Evolutionary conservation across 805 yeast species (phyloP), one percentile per base, ranked within the genome.

Genomic region (Kodamaea hsintzibuensis): DNA sequence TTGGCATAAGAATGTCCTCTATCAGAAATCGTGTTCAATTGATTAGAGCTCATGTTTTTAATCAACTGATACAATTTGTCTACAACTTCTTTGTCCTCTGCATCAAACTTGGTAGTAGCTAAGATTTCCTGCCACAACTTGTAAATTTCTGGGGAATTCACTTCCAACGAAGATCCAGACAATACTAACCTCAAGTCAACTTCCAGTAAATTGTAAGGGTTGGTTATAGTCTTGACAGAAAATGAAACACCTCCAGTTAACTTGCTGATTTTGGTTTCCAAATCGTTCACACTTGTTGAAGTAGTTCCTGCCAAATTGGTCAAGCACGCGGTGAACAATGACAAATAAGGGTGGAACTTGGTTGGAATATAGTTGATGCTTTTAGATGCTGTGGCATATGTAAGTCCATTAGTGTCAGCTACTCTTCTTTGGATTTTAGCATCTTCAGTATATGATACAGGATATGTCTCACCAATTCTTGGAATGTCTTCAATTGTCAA

Each of bases 1-100:
- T 84, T 80, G 2, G 98, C 97, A 70, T 81, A 92, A 1, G 86
- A 74, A 65, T 95, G 98, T 0, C 99, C 99, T 53, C 88, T 77
- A 54, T 92, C 95, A 8, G 97, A 92, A 50, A 95, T 83, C 6
- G 81, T 76, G 62, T 92, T 85, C 54, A 90, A 74, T 63, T 89
- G 89, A 61, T 90, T 92, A 35, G 91, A 85, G 0, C 89, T 87
- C 62, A 87, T 68, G 42, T 86, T 81, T 62, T 88, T 88, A 42
- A 95, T 82, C 63, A 95, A 75, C 1, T 88, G 83, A 54, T 82
- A 77, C 55, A 95, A 75, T 64, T 91, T 93, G 51, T 84, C 86
- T 48, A 83, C 73, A 6, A 73, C 77, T 2, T 57, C 64, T 2
- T 60, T 66, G 38, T 67, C 66, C 7, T 63, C 56, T 55, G 84